phyloP scores from a whole-genome alignment of 1,284 basidiomycete genomes.

The Papiliotrema laurentii region DNA sequence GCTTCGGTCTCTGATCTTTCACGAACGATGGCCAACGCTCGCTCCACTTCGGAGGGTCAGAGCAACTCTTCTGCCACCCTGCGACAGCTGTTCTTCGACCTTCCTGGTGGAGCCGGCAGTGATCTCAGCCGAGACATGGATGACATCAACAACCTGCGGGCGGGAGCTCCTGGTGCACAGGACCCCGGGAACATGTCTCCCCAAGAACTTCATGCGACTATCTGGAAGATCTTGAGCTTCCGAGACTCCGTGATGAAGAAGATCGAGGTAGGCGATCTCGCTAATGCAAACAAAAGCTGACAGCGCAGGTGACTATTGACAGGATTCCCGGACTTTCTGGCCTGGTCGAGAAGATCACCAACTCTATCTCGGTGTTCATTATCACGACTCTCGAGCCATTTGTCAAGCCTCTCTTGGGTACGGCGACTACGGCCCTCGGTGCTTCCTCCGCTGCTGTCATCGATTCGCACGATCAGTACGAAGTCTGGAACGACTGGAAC shows the following conservation, averaged over 20 bases:
- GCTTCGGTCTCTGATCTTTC: slow-evolving; percentile 86
- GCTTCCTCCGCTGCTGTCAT: slow-evolving; percentile 70
- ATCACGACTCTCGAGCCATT: slow-evolving; percentile 68
- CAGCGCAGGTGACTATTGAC: slow-evolving; percentile 61
- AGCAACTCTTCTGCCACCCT: slow-evolving; percentile 51
- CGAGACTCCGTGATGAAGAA: slow-evolving; percentile 80
- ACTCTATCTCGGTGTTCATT: slow-evolving; percentile 75
- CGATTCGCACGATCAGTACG: slow-evolving; percentile 70
- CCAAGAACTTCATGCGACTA: slow-evolving; percentile 70
- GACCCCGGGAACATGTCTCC: slow-evolving; percentile 76
- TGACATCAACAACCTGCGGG: slow-evolving; percentile 64
- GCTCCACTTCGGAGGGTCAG: slow-evolving; percentile 46
- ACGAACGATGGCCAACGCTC: slow-evolving; percentile 67
- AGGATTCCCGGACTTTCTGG: slow-evolving; percentile 56
- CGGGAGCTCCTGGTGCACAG: slow-evolving; percentile 55
- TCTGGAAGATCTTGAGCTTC: slow-evolving; percentile 84
- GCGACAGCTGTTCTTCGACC: slow-evolving; percentile 49
- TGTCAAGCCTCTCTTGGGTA: slow-evolving; percentile 71
- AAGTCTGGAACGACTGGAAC: slow-evolving; percentile 70
- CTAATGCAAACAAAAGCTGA: background rate
- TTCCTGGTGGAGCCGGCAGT: slow-evolving; percentile 58
- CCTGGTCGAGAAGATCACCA: slow-evolving; percentile 75
- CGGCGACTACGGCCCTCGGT: slow-evolving; percentile 61
- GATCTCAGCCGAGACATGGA: slow-evolving; percentile 69
- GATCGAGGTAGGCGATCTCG: slow-evolving; percentile 57